These are phyloP conservation scores for Aspergillus alliaceus DNA, from an alignment of 2,329 filamentous ascomycete species.

Conservation along the genomic window DNA sequence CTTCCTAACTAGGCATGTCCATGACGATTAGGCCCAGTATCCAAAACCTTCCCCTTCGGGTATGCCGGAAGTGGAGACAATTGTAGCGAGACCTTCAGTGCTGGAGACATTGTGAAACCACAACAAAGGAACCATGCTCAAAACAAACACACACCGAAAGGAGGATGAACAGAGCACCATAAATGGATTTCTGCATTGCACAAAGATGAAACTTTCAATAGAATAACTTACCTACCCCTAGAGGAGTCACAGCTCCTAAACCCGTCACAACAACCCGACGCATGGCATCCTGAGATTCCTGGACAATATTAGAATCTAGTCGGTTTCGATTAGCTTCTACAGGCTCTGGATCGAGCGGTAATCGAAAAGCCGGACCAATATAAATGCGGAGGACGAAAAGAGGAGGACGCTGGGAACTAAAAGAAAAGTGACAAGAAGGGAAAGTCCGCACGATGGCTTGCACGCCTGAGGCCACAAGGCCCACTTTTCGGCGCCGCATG, in stretches of 20 bases:
- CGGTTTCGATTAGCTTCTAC: background rate
- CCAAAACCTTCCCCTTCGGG: conserved; percentile 34
- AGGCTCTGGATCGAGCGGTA: background rate
- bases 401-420: background rate
- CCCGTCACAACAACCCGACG: conserved; percentile 79
- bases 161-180: too few relatives aligned
- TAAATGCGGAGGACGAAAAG: conserved; percentile 3
- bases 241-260: conserved; percentile 76
- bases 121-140: conserved; percentile 1
- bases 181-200: background rate
- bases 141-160: background rate
- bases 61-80: conserved; percentile 26
- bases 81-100: background rate
- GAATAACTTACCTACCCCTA: conserved; percentile 66
- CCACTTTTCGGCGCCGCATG: conserved; percentile 1
- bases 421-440: conserved; percentile 30
- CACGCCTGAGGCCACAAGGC: conserved; percentile 18
- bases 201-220: background rate
- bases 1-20: conserved; percentile 17
- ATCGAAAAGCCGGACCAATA: conserved; percentile 11
- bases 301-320: background rate
- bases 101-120: conserved; percentile 5
- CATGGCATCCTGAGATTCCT: conserved; percentile 31
- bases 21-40: conserved; percentile 18
- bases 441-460: conserved; percentile 36